Conservation (phyloP, 1,139 yeast genomes). For the Saccharomyces pastorianus region DNA sequence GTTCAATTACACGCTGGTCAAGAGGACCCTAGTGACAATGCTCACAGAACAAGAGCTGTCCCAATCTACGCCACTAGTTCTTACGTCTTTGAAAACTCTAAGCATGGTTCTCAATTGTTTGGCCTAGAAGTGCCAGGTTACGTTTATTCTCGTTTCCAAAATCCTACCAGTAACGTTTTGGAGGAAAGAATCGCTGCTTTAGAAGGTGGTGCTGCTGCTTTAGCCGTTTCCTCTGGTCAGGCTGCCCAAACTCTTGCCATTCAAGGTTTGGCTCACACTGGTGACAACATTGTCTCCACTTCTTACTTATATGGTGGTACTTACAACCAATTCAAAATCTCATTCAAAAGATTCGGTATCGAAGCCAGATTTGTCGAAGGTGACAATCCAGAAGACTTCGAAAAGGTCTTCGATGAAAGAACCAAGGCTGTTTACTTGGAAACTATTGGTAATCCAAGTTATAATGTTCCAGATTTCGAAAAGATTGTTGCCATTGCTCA, state of each 20-base stretch:
- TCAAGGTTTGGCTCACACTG: constrained; percentile 74
- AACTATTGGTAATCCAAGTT: constrained; percentile 89
- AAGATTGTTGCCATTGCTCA: constrained; percentile 70
- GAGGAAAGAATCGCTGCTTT: constrained; percentile 89
- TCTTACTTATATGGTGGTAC: constrained; percentile 92
- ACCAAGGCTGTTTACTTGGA: constrained; percentile 89
- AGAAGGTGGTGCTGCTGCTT: constrained; percentile 86
- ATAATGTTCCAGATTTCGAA: constrained; percentile 87
- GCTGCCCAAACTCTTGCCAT: constrained; percentile 88
- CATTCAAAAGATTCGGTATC: constrained; percentile 81
- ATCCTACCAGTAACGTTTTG: constrained; percentile 86
- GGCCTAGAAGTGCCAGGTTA: constrained; percentile 76
- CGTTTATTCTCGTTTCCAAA: constrained; percentile 82
- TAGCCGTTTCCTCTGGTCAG: constrained; percentile 88
- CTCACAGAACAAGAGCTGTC: constrained; percentile 68
- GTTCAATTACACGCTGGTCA: constrained; percentile 93
- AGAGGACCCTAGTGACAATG: constrained; percentile 49
- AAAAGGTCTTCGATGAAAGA: constrained; percentile 62
- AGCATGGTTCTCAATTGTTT: constrained; percentile 86
- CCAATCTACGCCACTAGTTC: constrained; percentile 89
- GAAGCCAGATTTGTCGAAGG: constrained; percentile 79
- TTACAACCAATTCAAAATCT: constrained; percentile 87
- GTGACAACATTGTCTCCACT: constrained; percentile 83
- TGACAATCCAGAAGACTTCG: constrained; percentile 64
- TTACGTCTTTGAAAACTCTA: constrained; percentile 75